These are phyloP conservation scores for Sporisorium graminicola DNA, from an alignment of 1,284 basidiomycete species.

Conservation along the genomic window DNA sequence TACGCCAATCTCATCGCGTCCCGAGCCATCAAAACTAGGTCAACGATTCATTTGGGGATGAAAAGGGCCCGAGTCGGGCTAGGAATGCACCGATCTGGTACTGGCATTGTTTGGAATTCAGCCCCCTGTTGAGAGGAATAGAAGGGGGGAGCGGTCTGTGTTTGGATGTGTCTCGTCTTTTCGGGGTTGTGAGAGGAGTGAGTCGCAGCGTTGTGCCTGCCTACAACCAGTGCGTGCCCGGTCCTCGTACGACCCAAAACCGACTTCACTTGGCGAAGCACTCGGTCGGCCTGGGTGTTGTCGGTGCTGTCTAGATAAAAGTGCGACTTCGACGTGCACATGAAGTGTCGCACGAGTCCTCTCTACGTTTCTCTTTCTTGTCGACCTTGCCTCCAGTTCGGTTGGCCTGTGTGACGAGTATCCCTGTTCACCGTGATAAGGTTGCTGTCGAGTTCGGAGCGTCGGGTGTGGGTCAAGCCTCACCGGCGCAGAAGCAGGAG, in stretches of 20 bases:
- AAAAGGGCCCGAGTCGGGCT: neutral
- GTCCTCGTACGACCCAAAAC: neutral
- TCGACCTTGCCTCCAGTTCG: too few relatives aligned
- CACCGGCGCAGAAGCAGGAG: neutral
- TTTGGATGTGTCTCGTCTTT: neutral
- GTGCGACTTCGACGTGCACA: too few relatives aligned
- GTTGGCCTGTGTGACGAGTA: too few relatives aligned
- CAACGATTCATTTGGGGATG: neutral
- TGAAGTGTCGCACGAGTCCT: too few relatives aligned
- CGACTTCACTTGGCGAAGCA: too few relatives aligned
- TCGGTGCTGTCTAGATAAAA: too few relatives aligned
- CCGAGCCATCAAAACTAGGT: neutral
- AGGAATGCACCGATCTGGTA: neutral
- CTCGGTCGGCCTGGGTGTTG: too few relatives aligned
- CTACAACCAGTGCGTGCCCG: too few relatives aligned
- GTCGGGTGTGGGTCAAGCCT: neutral
- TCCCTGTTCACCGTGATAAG: too few relatives aligned
- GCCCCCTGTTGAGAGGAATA: neutral
- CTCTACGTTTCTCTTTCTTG: too few relatives aligned
- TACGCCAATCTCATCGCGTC: neutral
- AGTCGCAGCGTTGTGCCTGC: neutral
- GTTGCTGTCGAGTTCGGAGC: too few relatives aligned
- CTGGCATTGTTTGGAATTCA: neutral
- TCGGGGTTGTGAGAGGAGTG: neutral
- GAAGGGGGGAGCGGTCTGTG: constrained; percentile 1